Base-by-base conservation (phyloP, 306 rosid species). In the Gillenia trifoliata region DNA sequence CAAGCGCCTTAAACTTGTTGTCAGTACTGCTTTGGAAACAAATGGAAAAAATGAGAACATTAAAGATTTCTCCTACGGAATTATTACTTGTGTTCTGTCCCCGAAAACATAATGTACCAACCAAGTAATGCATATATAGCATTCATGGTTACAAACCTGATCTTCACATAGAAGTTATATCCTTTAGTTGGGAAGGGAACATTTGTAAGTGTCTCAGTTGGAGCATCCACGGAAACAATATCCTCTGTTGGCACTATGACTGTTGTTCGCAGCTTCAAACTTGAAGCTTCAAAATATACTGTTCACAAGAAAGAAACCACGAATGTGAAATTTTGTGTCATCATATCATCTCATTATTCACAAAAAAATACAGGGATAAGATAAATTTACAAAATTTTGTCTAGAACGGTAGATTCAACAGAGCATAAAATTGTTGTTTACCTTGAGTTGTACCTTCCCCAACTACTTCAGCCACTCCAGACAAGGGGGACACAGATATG, bases 371-470 rank as follows among this genome's bases (percentile, higher is more conserved):
- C 20, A 29, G 38, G 45, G 57, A 20, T 15, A 56, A 36, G 3
- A 75, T 16, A 54, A 20, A 22, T 73, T 12, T 28, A 34, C 26
- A n/a, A 23, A 63, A 64, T 43, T 64, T 49, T 19, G 50, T 29
- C 22, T 19, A 47, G n/a, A 60, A 15, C 57, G 31, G 63, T 7
- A 33, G 3, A 45, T 56, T 38, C 65, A 61, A 54, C 71, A 25
- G 15, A 71, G 47, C 61, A 22, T 66, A 62, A 22, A 62, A 61
- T 45, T 60, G 45, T 28, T 6, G 63, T 78, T 79, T 67, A 93
- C 98, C 97, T 90, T 91, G 88, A 23, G 92, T 92, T 73, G 89
- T 83, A 84, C 98, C 98, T 66, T 89, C 89, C 71, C 89, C 94
- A 79, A 87, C 73, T 75, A 93, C 97, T 81, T 91, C 85, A 71